Base-by-base conservation (phyloP, 176 grass and related monocot genomes). In the Aegilops speltoides region DNA sequence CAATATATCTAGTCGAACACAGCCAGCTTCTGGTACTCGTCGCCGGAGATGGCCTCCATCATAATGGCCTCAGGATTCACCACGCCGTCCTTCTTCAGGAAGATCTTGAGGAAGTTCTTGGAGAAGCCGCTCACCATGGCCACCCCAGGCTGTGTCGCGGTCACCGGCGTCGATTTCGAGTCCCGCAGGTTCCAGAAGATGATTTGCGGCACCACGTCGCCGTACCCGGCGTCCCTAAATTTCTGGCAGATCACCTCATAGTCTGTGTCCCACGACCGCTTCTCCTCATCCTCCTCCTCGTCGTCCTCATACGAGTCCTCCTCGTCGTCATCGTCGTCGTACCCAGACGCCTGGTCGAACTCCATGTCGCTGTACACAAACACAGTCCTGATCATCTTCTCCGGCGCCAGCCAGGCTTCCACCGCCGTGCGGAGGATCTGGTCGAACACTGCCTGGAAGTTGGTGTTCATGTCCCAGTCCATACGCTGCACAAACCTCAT, bases 291-390 rank as follows among this genome's bases (percentile, higher is more conserved):
- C 71, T 74, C 71, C n/a, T 24, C 70, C 40, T 74, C 70, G 4
- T 73, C 13, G 24, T 40, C 2, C 46, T 50, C 46, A 50, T n/a
- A n/a, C n/a, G 13, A 50, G 14, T 15, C 16, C 14, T 50, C 3
- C 1, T 48, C 46, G 46, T 48, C 1, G 14, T 16, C 46, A 0
- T 48, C 45, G 13, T 48, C 12, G 12, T 46, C 45, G 13, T 5
- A 16, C 12, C 12, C 54, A 10, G 95, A 95, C 20, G 86, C 92
- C 78, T 16, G 0, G 52, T 93, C 86, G 80, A 91, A 93, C 78
- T 93, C 92, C 92, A 90, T 93, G 88, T 93, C 92, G 82, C 85
- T 90, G 82, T 91, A 93, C 52, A 91, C 92, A 14, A 93, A 80
- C 86, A 93, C 67, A 14, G 43, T 46, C 43, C 43, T 46, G 43